phyloP scores from a whole-genome alignment of 176 grass and related monocot species.

The Oryza brachyantha region DNA sequence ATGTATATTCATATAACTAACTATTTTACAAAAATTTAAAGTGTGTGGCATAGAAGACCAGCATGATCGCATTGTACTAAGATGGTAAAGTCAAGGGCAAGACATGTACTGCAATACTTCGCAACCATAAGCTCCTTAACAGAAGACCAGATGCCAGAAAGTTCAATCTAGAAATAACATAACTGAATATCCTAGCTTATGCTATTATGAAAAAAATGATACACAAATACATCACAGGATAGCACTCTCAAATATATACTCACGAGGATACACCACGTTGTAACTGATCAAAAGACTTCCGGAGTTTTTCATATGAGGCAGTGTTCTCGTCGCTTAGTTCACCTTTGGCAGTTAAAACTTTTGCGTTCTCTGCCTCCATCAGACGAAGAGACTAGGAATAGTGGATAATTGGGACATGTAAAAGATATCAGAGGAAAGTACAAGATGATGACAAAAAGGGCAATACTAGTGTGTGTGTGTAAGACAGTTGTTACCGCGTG shows the following conservation, averaged over 20 bases:
- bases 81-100: constrained; percentile 18
- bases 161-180: constrained; percentile 13
- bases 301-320: constrained; percentile 89
- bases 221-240: constrained; percentile 3
- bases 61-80: neutral
- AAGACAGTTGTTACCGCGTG: constrained; percentile 60
- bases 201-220: neutral
- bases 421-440: constrained; percentile 25
- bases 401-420: neutral
- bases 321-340: constrained; percentile 93
- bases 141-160: neutral
- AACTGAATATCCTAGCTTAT: constrained; percentile 9
- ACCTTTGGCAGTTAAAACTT: constrained; percentile 90
- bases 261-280: constrained; percentile 91
- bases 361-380: constrained; percentile 94
- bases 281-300: constrained; percentile 93
- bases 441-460: neutral
- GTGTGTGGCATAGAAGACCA: neutral
- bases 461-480: constrained; percentile 28
- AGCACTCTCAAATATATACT: constrained; percentile 33
- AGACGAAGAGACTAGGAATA: constrained; percentile 69
- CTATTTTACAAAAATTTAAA: neutral
- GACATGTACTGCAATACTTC: neutral
- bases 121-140: neutral
- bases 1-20: constrained; percentile 7